These are phyloP conservation scores for Sugiyamaella sp. DNA, from an alignment of 1,139 yeast species.

Conservation along the genomic window DNA sequence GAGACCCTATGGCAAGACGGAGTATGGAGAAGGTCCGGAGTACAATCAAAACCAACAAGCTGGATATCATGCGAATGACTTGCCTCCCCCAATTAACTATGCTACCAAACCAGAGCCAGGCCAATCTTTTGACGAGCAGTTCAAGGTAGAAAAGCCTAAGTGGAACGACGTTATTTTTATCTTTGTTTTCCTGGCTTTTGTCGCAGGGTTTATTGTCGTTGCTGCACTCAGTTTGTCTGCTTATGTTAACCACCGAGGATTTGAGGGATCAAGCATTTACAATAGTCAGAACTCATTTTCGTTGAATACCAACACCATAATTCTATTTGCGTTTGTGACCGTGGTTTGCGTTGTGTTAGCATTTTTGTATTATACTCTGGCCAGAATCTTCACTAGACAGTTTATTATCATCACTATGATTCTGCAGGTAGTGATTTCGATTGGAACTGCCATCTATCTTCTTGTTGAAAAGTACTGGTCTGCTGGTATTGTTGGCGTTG, in stretches of 20 bases:
- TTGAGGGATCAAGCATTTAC: slow-evolving; percentile 71
- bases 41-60: slow-evolving; percentile 20
- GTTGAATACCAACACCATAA: slow-evolving; percentile 71
- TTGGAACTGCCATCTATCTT: slow-evolving; percentile 77
- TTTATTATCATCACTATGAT: slow-evolving; percentile 75
- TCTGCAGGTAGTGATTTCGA: slow-evolving; percentile 65
- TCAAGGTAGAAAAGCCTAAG: slow-evolving; percentile 64
- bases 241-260: slow-evolving; percentile 56
- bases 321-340: slow-evolving; percentile 68
- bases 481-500: slow-evolving; percentile 73
- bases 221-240: slow-evolving; percentile 71
- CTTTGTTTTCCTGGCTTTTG: slow-evolving; percentile 59
- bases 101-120: slow-evolving; percentile 40
- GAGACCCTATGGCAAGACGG: background rate
- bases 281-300: slow-evolving; percentile 56
- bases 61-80: slow-evolving; percentile 19
- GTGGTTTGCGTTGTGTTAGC: slow-evolving; percentile 65
- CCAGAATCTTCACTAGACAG: slow-evolving; percentile 63
- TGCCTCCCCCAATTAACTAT: slow-evolving; percentile 33
- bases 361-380: slow-evolving; percentile 56
- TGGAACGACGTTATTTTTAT: slow-evolving; percentile 63
- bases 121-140: slow-evolving; percentile 64
- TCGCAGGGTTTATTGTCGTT: slow-evolving; percentile 70
- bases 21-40: slow-evolving; percentile 9
- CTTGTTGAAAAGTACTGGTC: slow-evolving; percentile 62